Evolutionary conservation across 2,329 filamentous ascomycete species (phyloP).

Genomic region (Elsinoe fawcettii): DNA sequence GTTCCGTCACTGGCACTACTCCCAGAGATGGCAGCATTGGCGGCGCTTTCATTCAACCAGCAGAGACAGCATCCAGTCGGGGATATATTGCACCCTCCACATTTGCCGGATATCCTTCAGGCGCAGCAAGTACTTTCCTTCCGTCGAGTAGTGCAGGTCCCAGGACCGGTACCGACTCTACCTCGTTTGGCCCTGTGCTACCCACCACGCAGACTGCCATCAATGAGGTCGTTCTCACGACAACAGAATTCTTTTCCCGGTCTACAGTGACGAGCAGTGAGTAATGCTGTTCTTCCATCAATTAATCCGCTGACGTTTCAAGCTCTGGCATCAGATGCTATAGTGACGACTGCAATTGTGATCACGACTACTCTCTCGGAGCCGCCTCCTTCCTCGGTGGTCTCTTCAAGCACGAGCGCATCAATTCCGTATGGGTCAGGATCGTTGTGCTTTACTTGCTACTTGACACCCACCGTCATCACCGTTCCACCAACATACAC

Average conservation of each 20-base stretch:
- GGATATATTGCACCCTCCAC: slow-evolving; percentile 3
- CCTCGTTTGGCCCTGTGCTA: slow-evolving; percentile 3
- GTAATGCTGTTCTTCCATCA: neutral
- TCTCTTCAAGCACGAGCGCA: neutral
- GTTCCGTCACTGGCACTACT: slow-evolving; percentile 23
- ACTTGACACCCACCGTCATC: slow-evolving; percentile 23
- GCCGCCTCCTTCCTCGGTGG: neutral
- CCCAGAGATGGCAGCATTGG: slow-evolving; percentile 22
- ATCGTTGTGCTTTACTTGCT: slow-evolving; percentile 26
- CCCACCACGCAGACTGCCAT: slow-evolving; percentile 20
- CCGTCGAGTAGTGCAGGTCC: slow-evolving; percentile 1
- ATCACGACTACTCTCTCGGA: neutral
- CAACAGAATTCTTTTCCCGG: neutral
- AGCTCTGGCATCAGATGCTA: slow-evolving; percentile 15
- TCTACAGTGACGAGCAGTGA: slow-evolving; percentile 5
- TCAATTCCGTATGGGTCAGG: slow-evolving; percentile 14
- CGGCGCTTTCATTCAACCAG: slow-evolving; percentile 4
- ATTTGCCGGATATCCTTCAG: neutral
- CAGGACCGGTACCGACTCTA: neutral
- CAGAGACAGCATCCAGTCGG: slow-evolving; percentile 12
- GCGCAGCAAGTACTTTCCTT: neutral
- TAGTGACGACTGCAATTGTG: slow-evolving; percentile 14
- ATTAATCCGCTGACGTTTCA: neutral
- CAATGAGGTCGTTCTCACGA: slow-evolving; percentile 6
- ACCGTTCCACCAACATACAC: slow-evolving; percentile 6